Evolutionary conservation across 2,329 filamentous ascomycete genomes (phyloP), one percentile per base, ranked within the genome.

Genomic region (Trichoderma sp.): DNA sequence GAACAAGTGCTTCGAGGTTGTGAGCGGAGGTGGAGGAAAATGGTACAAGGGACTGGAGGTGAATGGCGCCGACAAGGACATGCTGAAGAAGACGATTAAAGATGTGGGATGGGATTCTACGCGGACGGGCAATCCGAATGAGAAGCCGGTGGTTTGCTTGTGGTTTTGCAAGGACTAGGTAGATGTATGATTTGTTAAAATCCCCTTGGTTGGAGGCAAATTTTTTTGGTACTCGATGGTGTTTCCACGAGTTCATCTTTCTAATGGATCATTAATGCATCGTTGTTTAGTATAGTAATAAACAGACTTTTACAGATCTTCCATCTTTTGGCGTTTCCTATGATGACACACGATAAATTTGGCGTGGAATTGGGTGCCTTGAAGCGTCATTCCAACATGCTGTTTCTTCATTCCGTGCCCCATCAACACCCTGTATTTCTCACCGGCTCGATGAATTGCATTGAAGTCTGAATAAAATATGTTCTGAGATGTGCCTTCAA

Each of bases 21-120:
- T 85, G 32, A 80, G 84, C 46, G 85, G 83, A 3, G 86, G 85
- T 0, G 83, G 84, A 28, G 88, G 88, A 0, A 80, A 78, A 34
- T 92, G 89, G 87, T 84, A 86, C 72, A 84, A 83, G 71, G 88
- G 87, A 0, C 74, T 86, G 55, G 81, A 80, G 8, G 82, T 88
- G 46, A 73, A 74, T 1, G 86, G 87, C 1, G 84, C 84, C 14
- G 80, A 88, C 43, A 79, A 81, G 46, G 82, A 81, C 11, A 77
- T 81, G 37, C 77, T 87, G 71, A 80, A 79, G 71, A 83, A 83
- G 80, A 82, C 81, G 0, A 78, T 91, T 69, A 81, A 78, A 69
- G 83, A 88, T 1, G 73, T 89, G 11, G 89, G 89, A 0, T 91
- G 89, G 88, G 84, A 88, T 46, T 75, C 76, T 21, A 80, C 79